A percentile compares a stretch with the other conserved stretches of the same genome.
Evolutionary conservation across 768 basidiomycete genomes (phyloP).

Genomic region (Glaciozyma martinii): DNA sequence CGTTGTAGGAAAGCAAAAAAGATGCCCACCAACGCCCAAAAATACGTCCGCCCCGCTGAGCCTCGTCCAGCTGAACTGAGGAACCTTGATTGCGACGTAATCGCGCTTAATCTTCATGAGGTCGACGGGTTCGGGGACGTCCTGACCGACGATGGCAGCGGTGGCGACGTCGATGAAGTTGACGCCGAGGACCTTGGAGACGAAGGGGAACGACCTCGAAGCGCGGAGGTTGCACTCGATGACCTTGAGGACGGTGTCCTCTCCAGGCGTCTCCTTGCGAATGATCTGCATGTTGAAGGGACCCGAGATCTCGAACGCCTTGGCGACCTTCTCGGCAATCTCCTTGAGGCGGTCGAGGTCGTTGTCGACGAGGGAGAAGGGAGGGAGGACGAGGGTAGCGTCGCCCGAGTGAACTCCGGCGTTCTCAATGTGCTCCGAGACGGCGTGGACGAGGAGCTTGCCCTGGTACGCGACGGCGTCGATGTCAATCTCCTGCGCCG

Average conservation of each 20-base stretch:
- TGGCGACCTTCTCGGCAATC: slow-evolving; percentile 89
- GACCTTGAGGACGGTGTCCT: slow-evolving; percentile 73
- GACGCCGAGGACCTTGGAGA: slow-evolving; percentile 91
- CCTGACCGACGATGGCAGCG: slow-evolving; percentile 69
- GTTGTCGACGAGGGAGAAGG: slow-evolving; percentile 61
- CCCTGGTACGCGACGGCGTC: slow-evolving; percentile 95
- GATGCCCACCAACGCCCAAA: slow-evolving; percentile 45
- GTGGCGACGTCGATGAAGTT: slow-evolving; percentile 96
- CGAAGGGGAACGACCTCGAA: slow-evolving; percentile 97
- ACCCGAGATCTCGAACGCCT: slow-evolving; percentile 90
- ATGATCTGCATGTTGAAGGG: slow-evolving; percentile 99
- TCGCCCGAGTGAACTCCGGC: slow-evolving; percentile 98
- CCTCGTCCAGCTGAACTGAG: slow-evolving; percentile 97
- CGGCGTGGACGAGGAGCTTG: slow-evolving; percentile 81
- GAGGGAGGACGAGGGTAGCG: slow-evolving; percentile 92
- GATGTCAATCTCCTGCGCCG: slow-evolving; percentile 94
- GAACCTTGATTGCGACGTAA: slow-evolving; percentile 92
- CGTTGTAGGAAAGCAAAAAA: neutral
- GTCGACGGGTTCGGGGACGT: slow-evolving; percentile 85
- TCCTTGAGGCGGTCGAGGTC: slow-evolving; percentile 84
- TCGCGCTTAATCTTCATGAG: slow-evolving; percentile 80
- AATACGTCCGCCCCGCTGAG: slow-evolving; percentile 62
- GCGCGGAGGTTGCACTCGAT: slow-evolving; percentile 98
- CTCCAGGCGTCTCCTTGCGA: slow-evolving; percentile 57
- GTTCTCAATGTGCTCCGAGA: slow-evolving; percentile 97